Percentiles rank a stretch among this genome's conserved stretches.
These are phyloP conservation scores for Wickerhamomyces chambardii DNA, from an alignment of 805 yeast genomes.

Conservation along the genomic window DNA sequence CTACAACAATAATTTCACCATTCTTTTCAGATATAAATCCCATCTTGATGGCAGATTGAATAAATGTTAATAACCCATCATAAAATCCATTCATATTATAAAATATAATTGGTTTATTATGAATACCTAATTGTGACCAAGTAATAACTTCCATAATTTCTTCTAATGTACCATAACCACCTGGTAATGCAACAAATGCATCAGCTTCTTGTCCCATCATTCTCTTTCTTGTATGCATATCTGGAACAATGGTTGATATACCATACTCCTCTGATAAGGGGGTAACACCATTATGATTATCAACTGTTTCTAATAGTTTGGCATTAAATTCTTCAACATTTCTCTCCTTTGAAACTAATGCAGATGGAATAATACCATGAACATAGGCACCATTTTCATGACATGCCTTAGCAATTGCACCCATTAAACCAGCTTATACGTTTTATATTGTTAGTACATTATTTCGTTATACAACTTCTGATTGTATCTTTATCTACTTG, in stretches of 20 bases:
- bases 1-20: slow-evolving; percentile 61
- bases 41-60: slow-evolving; percentile 45
- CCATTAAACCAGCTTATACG: slow-evolving; percentile 75
- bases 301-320: slow-evolving; percentile 40
- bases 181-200: slow-evolving; percentile 85
- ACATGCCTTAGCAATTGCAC: slow-evolving; percentile 56
- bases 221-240: slow-evolving; percentile 85
- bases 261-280: slow-evolving; percentile 56
- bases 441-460: slow-evolving; percentile 1
- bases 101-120: slow-evolving; percentile 69
- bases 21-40: slow-evolving; percentile 67
- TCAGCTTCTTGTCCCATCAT: slow-evolving; percentile 82
- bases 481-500: no score
- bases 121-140: slow-evolving; percentile 87
- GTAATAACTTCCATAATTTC: slow-evolving; percentile 87
- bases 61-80: slow-evolving; percentile 56
- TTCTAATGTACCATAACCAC: slow-evolving; percentile 87
- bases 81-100: slow-evolving; percentile 77
- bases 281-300: slow-evolving; percentile 56
- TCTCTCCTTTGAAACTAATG: slow-evolving; percentile 67
- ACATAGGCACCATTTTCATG: slow-evolving; percentile 49
- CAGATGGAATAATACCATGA: slow-evolving; percentile 83
- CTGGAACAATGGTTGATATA: slow-evolving; percentile 69
- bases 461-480: no score
- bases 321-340: slow-evolving; percentile 35